Evolutionary conservation across 805 yeast genomes (phyloP).

Genomic region (Lachancea mirantina): DNA sequence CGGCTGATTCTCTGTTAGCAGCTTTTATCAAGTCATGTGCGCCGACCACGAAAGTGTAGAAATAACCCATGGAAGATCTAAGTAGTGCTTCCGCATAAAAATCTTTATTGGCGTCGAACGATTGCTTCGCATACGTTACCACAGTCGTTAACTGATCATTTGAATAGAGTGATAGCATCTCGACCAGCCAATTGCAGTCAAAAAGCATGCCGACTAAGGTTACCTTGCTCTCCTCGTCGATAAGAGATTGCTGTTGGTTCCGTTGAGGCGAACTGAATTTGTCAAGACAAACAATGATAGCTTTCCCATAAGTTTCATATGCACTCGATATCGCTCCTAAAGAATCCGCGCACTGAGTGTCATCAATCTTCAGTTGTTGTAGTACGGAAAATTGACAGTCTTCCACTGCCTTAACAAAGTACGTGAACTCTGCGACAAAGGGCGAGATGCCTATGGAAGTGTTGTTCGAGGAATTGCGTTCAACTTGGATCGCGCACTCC

Average conservation of each 20-base stretch:
- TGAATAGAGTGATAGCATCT: constrained; percentile 29
- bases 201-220: constrained; percentile 43
- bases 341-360: constrained; percentile 12
- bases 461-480: constrained; percentile 28
- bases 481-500: constrained; percentile 43
- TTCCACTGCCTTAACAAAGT: constrained; percentile 38
- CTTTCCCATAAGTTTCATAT: no score
- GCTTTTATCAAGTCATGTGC: constrained; percentile 45
- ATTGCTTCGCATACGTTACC: constrained; percentile 19
- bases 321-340: no score
- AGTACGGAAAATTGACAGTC: constrained; percentile 2
- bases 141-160: constrained; percentile 14
- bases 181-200: constrained; percentile 47
- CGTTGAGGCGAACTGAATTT: no score
- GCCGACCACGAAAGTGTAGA: constrained; percentile 58
- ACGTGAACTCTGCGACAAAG: constrained; percentile 42
- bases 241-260: no score
- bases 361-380: background rate
- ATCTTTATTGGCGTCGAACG: constrained; percentile 31
- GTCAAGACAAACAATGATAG: no score
- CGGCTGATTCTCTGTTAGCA: constrained; percentile 24
- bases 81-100: constrained; percentile 42
- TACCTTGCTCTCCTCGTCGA: constrained; percentile 27
- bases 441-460: constrained; percentile 37
- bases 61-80: constrained; percentile 55